These are phyloP conservation scores for Wallacemonas rigidus DNA, from an alignment of 208 protist species.

Conservation along the genomic window DNA sequence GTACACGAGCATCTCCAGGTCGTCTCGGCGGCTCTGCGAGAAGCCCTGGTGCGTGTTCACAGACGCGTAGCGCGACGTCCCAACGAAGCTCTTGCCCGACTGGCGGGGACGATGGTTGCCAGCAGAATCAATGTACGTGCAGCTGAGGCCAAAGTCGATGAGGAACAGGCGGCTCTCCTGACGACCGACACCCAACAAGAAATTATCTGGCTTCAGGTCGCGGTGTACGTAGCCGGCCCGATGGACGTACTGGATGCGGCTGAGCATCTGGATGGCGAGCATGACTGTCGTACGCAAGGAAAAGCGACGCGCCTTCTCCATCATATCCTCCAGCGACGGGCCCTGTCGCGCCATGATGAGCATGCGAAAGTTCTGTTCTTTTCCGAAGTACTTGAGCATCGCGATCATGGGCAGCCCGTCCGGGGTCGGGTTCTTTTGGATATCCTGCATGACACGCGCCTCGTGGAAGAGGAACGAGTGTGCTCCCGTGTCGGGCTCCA, in stretches of 20 bases:
- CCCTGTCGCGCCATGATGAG: constrained; percentile 99
- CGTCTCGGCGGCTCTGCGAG: constrained; percentile 72
- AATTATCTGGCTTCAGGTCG: constrained; percentile 98
- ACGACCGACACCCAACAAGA: constrained; percentile 93
- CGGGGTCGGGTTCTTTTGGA: constrained; percentile 48
- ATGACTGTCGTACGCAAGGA: constrained; percentile 98
- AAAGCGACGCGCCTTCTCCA: constrained; percentile 85
- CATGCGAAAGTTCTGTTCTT: constrained; percentile 97
- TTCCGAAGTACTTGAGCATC: constrained; percentile 94
- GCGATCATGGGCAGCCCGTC: constrained; percentile 87
- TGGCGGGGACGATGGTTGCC: constrained; percentile 37
- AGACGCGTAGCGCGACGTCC: constrained; percentile 94
- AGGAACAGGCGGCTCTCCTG: constrained; percentile 58
- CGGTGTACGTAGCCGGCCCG: constrained; percentile 95
- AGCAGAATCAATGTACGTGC: constrained; percentile 34
- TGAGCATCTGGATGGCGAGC: constrained; percentile 97
- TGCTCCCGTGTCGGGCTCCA: constrained; percentile 39
- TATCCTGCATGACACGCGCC: constrained; percentile 88
- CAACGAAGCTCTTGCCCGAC: constrained; percentile 91
- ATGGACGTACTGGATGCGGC: constrained; percentile 96
- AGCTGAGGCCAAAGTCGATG: constrained; percentile 93
- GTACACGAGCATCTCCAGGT: constrained; percentile 78
- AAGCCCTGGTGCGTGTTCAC: constrained; percentile 94
- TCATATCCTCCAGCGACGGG: constrained; percentile 95
- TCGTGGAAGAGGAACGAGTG: constrained; percentile 98